Evolutionary conservation across 441 rosid species (phyloP).

Genomic region (Iberis amara): DNA sequence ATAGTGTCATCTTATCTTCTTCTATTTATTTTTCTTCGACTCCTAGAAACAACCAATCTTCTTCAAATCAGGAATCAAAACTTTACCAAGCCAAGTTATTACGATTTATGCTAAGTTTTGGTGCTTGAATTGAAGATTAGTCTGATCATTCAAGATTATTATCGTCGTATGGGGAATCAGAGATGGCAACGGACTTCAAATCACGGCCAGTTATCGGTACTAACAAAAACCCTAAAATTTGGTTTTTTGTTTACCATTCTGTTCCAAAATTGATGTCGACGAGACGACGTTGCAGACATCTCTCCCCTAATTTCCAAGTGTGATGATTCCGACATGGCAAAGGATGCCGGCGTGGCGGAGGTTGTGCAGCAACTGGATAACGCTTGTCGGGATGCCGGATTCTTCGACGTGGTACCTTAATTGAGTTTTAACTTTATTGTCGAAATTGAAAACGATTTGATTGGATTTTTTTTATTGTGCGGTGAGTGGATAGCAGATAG

Average conservation of each 20-base stretch:
- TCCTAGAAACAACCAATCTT: too few species aligned
- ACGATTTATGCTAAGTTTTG: too few species aligned
- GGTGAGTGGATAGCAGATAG: constrained; percentile 44
- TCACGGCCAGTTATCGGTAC: constrained; percentile 70
- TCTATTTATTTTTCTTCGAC: too few species aligned
- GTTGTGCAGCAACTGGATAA: constrained; percentile 56
- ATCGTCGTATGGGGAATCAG: not conserved
- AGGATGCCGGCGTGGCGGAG: constrained; percentile 45
- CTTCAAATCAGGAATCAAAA: too few species aligned
- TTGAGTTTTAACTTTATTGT: not conserved
- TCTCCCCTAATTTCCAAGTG: constrained; percentile 51
- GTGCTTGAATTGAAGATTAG: too few species aligned
- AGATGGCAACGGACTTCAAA: constrained; percentile 76
- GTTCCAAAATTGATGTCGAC: not conserved
- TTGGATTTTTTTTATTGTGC: not conserved
- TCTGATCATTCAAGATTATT: too few species aligned
- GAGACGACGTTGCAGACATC: constrained; percentile 70
- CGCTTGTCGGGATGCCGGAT: constrained; percentile 83
- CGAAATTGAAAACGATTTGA: not conserved
- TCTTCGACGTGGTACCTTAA: constrained; percentile 75
- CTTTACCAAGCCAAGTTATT: too few species aligned
- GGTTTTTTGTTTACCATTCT: not conserved
- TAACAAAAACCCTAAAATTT: not conserved
- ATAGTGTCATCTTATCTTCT: too few species aligned
- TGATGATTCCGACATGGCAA: constrained; percentile 54